These are phyloP conservation scores for Thraustochytrium sp. DNA, from an alignment of 352 stramenopile genomes.

Conservation along the genomic window DNA sequence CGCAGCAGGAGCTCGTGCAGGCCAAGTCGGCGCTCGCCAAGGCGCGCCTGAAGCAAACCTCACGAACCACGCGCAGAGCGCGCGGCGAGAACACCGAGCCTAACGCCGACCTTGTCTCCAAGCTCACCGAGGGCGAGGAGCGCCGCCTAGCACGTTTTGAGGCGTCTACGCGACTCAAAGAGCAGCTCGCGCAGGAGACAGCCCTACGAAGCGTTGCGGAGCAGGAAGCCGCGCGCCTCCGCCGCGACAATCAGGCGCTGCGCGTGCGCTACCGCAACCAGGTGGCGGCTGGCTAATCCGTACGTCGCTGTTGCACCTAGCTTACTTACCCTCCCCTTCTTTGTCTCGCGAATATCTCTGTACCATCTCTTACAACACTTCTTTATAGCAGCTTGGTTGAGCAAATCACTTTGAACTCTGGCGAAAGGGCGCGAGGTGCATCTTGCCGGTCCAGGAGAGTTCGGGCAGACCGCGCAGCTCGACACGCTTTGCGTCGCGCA, in stretches of 20 bases:
- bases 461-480: background rate
- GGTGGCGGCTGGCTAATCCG: too few relatives aligned
- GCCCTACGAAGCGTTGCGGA: background rate
- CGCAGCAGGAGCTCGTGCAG: background rate
- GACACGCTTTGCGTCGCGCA: background rate
- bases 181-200: background rate
- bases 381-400: too few relatives aligned
- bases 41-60: background rate
- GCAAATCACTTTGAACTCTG: too few relatives aligned
- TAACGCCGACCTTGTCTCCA: background rate
- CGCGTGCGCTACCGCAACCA: background rate
- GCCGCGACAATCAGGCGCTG: background rate
- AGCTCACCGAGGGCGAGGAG: background rate
- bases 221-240: background rate
- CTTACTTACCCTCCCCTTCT: too few relatives aligned
- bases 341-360: too few relatives aligned
- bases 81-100: background rate
- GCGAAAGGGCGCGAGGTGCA: background rate
- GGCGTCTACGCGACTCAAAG: background rate
- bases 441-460: slow-evolving; percentile 8
- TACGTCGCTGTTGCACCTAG: too few relatives aligned
- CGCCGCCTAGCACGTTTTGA: background rate
- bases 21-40: background rate
- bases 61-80: background rate
- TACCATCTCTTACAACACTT: too few relatives aligned